Evolutionary conservation across 2,329 filamentous ascomycete genomes (phyloP).

Genomic region (Chaetomium sp.): DNA sequence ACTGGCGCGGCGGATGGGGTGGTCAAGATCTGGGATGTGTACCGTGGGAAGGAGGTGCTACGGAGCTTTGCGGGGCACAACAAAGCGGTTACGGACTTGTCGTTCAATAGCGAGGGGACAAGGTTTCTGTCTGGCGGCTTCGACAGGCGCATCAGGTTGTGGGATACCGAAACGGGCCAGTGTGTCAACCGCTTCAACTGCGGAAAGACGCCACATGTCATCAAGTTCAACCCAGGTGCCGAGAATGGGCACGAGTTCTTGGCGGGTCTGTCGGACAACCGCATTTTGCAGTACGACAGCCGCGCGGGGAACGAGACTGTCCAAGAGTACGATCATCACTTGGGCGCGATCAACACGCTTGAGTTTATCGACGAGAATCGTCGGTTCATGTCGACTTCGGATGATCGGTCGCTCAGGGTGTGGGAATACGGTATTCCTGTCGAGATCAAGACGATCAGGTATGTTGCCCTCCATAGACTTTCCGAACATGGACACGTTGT

Average conservation of each 20-base stretch:
- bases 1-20: conserved; percentile 87
- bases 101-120: conserved; percentile 75
- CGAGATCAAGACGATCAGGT: conserved; percentile 65
- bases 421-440: conserved; percentile 99
- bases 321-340: conserved; percentile 96
- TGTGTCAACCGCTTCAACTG: conserved; percentile 86
- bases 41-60: conserved; percentile 80
- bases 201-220: conserved; percentile 89
- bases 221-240: conserved; percentile 81
- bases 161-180: conserved; percentile 92
- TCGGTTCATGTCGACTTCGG: conserved; percentile 94
- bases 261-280: conserved; percentile 97
- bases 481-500: not conserved
- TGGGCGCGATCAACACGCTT: conserved; percentile 96
- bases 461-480: conserved; percentile 38
- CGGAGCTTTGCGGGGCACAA: conserved; percentile 87
- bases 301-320: conserved; percentile 70
- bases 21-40: conserved; percentile 91
- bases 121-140: conserved; percentile 89
- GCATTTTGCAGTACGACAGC: conserved; percentile 95
- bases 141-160: conserved; percentile 93
- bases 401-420: conserved; percentile 90
- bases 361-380: conserved; percentile 92
- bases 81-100: conserved; percentile 83
- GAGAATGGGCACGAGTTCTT: conserved; percentile 83